phyloP scores from a whole-genome alignment of 2,329 filamentous ascomycete genomes.

The Penicillium sp. region DNA sequence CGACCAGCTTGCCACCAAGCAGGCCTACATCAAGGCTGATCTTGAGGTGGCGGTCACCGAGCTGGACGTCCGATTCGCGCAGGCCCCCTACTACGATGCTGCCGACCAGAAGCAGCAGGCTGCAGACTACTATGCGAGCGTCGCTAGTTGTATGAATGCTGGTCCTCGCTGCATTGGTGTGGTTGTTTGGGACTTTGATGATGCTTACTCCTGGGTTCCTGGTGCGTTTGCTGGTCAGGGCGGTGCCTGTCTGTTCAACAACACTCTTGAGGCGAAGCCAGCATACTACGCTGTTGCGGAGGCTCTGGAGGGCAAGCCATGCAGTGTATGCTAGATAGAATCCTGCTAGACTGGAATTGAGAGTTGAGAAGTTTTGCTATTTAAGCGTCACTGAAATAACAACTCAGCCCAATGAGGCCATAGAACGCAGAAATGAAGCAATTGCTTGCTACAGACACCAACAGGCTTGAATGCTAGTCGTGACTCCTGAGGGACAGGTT shows the following conservation, averaged over 20 bases:
- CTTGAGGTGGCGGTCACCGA: constrained; percentile 41
- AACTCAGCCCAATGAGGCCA: too few relatives aligned
- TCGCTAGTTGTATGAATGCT: constrained; percentile 23
- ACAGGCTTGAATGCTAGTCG: too few relatives aligned
- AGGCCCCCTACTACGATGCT: constrained; percentile 20
- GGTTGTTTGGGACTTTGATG: constrained; percentile 38
- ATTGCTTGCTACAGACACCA: too few relatives aligned
- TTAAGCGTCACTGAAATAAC: neutral
- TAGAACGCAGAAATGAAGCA: too few relatives aligned
- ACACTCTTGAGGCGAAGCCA: constrained; percentile 45
- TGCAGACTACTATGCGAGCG: constrained; percentile 26
- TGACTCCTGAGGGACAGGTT: too few relatives aligned
- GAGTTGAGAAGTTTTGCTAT: neutral
- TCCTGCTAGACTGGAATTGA: neutral
- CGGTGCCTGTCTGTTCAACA: constrained; percentile 43
- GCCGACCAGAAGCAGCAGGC: constrained; percentile 25
- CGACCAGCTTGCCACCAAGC: constrained; percentile 39
- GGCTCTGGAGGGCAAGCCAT: constrained; percentile 22
- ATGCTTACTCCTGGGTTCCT: constrained; percentile 45
- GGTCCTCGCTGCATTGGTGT: constrained; percentile 25
- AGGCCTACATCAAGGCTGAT: constrained; percentile 34
- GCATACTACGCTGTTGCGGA: constrained; percentile 35
- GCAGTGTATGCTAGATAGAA: constrained; percentile 21
- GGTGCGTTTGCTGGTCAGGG: constrained; percentile 38
- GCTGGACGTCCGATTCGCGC: constrained; percentile 49